Evolutionary conservation across 176 grass and related monocot genomes (phyloP).

Genomic region (Zoysia pacifica): DNA sequence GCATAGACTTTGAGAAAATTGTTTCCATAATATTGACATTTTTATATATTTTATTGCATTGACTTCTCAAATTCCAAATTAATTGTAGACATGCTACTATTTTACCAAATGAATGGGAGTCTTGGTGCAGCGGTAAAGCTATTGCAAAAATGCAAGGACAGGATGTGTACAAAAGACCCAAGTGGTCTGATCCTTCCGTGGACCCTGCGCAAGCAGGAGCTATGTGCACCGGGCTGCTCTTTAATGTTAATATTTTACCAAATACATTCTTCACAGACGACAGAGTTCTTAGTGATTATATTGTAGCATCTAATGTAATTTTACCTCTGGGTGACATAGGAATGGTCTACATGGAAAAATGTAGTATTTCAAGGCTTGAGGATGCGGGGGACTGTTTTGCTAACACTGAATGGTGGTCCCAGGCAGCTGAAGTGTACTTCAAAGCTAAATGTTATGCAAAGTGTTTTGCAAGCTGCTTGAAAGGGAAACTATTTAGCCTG

Average conservation of each 20-base stretch:
- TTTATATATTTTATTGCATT: neutral
- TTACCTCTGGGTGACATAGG: conserved; percentile 41
- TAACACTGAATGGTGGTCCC: conserved; percentile 45
- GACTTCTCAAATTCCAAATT: neutral
- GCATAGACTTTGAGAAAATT: neutral
- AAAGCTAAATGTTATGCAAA: conserved; percentile 65
- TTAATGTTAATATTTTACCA: neutral
- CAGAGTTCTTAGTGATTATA: neutral
- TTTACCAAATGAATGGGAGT: neutral
- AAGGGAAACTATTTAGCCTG: conserved; percentile 52
- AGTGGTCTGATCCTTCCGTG: too few species aligned
- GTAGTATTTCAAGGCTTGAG: conserved; percentile 63
- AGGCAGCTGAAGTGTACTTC: conserved; percentile 67
- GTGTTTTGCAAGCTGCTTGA: conserved; percentile 60
- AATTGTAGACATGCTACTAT: neutral
- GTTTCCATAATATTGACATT: too few species aligned
- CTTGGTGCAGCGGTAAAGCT: too few species aligned
- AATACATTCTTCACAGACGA: neutral
- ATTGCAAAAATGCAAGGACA: too few species aligned
- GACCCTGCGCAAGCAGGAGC: too few species aligned
- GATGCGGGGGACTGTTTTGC: conserved; percentile 74
- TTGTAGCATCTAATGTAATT: neutral
- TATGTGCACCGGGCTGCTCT: too few species aligned
- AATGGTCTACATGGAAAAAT: conserved; percentile 71
- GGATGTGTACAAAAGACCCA: too few species aligned